Percentiles rank a stretch among this genome's conserved stretches.
These are phyloP conservation scores for Cyclotella distinguenda DNA, from an alignment of 108 stramenopile genomes.

Conservation along the genomic window DNA sequence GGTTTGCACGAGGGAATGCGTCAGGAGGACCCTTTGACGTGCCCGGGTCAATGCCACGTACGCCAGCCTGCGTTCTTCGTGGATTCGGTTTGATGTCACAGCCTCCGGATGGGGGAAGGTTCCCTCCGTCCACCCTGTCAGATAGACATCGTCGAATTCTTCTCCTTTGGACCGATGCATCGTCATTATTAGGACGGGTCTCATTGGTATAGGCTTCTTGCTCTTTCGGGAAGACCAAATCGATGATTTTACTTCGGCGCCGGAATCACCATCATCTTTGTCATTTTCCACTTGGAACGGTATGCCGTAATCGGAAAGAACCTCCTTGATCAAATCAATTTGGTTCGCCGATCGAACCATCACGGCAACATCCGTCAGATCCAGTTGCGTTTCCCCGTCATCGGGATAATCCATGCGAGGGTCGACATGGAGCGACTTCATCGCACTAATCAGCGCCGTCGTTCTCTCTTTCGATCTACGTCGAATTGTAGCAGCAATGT, in stretches of 20 bases:
- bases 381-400: conserved; percentile 19
- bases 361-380: conserved; percentile 55
- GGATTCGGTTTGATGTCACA: conserved; percentile 43
- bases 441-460: conserved; percentile 30
- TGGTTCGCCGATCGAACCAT: conserved; percentile 54
- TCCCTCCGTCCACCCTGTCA: conserved; percentile 63
- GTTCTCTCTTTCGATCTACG: conserved; percentile 45
- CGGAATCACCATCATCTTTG: not conserved
- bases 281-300: conserved; percentile 36
- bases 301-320: conserved; percentile 30
- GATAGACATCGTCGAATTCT: conserved; percentile 68
- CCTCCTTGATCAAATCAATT: conserved; percentile 48
- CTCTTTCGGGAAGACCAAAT: conserved; percentile 2
- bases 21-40: conserved; percentile 55
- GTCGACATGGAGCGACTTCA: conserved; percentile 22
- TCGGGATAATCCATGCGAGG: not conserved
- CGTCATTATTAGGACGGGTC: conserved; percentile 57
- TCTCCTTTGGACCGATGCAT: conserved; percentile 66
- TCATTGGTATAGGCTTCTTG: conserved; percentile 39
- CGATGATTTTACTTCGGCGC: conserved; percentile 5
- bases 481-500: conserved; percentile 49
- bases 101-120: conserved; percentile 53
- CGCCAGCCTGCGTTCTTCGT: conserved; percentile 68
- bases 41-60: conserved; percentile 64
- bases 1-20: conserved; percentile 46